Base-by-base conservation (phyloP, 148 eudicot genomes). In the Spergularia marina region DNA sequence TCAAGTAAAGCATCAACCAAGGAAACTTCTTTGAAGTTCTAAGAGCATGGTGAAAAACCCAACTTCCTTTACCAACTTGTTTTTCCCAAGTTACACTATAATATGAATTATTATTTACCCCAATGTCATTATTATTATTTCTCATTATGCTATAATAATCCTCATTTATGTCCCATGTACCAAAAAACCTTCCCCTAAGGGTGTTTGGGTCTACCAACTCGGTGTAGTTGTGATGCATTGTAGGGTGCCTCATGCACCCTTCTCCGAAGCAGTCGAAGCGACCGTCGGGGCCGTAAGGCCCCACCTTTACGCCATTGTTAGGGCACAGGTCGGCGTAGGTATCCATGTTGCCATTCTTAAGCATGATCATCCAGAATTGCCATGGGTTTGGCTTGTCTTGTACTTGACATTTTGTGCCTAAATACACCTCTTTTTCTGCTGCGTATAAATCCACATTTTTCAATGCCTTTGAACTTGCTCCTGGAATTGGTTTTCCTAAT, bases 281-380 rank as follows among this genome's bases (percentile, higher is more conserved):
- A 0, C 4, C 0, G 44, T 79, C 86, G 2, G 85, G 86, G 0
- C 68, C 79, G 14, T 44, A 74, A 0, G 85, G 86, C 5, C 76
- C 86, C 15, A 71, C 82, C 20, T 63, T 76, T 8, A 60, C 51
- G 3, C 89, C 89, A n/a, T 83, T 68, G 49, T 74, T 60, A 0
- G 89, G 86, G 74, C 89, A 86, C 12, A 57, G 36, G 40, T 75
- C 81, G 7, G 85, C 75, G 9, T 34, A 51, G 2, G 90, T 81
- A 71, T 87, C 90, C 53, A 73, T 40, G 74, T 87, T 87, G 11
- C 90, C 90, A 55, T 76, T 85, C 60, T 85, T 87, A 3, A 87
- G 84, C 87, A 85, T 87, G 62, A 87, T 80, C 88, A 87, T 87
- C 88, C 90, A 87, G 23, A 87, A 87, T 3, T 85, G 85, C 88